Conservation (phyloP, 257 asterid species). For the Solanum okadae region DNA sequence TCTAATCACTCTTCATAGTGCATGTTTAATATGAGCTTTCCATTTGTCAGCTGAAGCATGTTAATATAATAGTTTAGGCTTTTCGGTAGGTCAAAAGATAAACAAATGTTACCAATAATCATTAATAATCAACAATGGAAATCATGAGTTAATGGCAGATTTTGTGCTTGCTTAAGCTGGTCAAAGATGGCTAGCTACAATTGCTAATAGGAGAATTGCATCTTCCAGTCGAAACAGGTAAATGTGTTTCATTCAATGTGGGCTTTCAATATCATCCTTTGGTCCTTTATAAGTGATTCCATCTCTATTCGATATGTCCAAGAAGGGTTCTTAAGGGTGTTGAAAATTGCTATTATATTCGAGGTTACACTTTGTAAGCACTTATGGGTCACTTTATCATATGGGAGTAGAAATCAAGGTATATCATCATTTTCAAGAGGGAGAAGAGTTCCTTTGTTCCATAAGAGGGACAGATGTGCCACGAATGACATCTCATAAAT, state of each 20-base stretch:
- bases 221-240: neutral
- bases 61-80: too few relatives aligned
- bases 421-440: too few relatives aligned
- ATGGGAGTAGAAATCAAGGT: too few relatives aligned
- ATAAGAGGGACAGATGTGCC: too few relatives aligned
- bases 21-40: too few relatives aligned
- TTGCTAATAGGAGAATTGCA: neutral
- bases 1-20: too few relatives aligned
- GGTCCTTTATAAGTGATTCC: neutral
- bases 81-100: too few relatives aligned
- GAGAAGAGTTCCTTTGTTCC: too few relatives aligned
- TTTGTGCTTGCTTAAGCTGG: neutral
- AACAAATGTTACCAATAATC: neutral
- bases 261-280: neutral
- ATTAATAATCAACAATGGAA: neutral
- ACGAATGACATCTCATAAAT: too few relatives aligned
- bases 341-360: neutral
- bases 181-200: neutral
- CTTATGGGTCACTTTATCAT: too few relatives aligned
- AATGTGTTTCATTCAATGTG: neutral
- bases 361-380: too few relatives aligned
- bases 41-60: too few relatives aligned
- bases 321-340: neutral
- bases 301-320: neutral
- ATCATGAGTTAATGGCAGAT: neutral